A percentile compares a stretch with the other conserved stretches of the same genome.
phyloP scores from a whole-genome alignment of 1,139 yeast genomes.

The Kluyveromyces sp. region DNA sequence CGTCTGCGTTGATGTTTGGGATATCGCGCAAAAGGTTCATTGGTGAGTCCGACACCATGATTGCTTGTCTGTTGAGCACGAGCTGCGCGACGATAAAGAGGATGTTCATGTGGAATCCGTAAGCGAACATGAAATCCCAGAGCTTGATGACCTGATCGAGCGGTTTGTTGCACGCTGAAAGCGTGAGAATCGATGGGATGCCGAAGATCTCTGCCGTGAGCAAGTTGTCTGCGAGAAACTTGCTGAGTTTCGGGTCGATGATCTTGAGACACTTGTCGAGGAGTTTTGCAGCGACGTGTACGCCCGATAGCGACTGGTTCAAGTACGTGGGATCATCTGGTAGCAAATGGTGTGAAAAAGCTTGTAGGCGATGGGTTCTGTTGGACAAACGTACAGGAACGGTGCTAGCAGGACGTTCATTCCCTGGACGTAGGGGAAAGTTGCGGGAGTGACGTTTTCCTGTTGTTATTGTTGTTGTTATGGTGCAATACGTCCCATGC shows the following conservation, averaged over 20 bases:
- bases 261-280: conserved; percentile 65
- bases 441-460: background rate
- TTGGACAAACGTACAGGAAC: conserved; percentile 62
- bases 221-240: conserved; percentile 38
- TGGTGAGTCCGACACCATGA: conserved; percentile 52
- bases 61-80: conserved; percentile 54
- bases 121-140: conserved; percentile 90
- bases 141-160: conserved; percentile 62
- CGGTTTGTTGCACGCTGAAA: conserved; percentile 89
- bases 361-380: conserved; percentile 83
- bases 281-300: conserved; percentile 63
- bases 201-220: conserved; percentile 80
- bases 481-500: conserved; percentile 41
- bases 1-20: conserved; percentile 66
- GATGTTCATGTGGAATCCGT: conserved; percentile 84
- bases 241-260: conserved; percentile 68
- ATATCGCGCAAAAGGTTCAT: conserved; percentile 68
- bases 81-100: conserved; percentile 80
- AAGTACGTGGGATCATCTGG: conserved; percentile 62
- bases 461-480: background rate
- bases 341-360: conserved; percentile 37
- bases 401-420: conserved; percentile 87
- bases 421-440: conserved; percentile 70
- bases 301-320: conserved; percentile 73
- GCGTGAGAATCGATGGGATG: conserved; percentile 77